Conservation (phyloP, 140 eudicot species). For the Bidens hawaiensis region DNA sequence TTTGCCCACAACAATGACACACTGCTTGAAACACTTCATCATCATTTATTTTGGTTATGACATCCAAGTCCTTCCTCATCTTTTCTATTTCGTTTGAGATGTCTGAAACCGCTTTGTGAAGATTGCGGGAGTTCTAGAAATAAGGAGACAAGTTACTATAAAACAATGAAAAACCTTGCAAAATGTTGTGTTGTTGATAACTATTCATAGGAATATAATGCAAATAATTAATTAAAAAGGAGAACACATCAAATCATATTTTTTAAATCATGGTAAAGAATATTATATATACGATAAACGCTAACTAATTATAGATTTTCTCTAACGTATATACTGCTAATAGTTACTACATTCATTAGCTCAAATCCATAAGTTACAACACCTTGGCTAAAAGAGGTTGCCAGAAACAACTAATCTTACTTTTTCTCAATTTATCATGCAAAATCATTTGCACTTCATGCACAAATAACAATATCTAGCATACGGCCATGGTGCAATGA, state of each 20-base stretch:
- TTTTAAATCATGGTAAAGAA: no score
- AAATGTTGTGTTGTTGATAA: no score
- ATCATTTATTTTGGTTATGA: conserved; percentile 15
- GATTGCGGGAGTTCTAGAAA: conserved; percentile 13
- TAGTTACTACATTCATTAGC: background rate
- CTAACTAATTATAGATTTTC: background rate
- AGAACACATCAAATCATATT: background rate
- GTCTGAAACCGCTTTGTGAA: conserved; percentile 32
- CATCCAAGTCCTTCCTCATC: conserved; percentile 19
- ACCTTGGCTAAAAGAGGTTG: background rate
- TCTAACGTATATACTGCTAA: background rate
- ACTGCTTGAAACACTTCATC: conserved; percentile 23
- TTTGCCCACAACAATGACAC: conserved; percentile 43
- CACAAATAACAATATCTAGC: background rate
- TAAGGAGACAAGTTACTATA: background rate
- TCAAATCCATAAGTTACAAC: background rate
- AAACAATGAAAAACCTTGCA: background rate
- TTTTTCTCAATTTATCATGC: background rate
- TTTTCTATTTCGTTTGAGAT: conserved; percentile 25
- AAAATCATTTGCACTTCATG: background rate
- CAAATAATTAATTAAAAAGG: background rate
- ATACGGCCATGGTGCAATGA: background rate
- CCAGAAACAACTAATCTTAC: background rate
- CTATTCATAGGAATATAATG: no score
- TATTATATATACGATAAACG: background rate